Percentiles rank a stretch among this genome's conserved stretches.
These are phyloP conservation scores for Solanum peruvianum DNA, from an alignment of 257 asterid genomes.

Conservation along the genomic window DNA sequence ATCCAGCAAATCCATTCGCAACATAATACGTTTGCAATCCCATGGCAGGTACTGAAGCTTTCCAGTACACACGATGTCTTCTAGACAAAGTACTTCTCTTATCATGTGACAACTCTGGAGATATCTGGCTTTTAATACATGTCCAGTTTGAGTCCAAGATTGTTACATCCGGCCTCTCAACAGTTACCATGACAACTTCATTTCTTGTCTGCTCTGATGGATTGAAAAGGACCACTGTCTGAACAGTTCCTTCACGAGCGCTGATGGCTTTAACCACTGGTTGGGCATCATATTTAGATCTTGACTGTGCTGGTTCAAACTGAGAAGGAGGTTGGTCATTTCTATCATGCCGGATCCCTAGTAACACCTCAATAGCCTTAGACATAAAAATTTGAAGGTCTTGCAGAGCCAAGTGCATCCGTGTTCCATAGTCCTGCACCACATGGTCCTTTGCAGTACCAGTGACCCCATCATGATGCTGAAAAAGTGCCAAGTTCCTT, in stretches of 20 bases:
- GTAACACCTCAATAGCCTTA: conserved; percentile 74
- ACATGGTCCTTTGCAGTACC: conserved; percentile 97
- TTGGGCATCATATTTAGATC: conserved; percentile 74
- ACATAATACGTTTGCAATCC: conserved; percentile 93
- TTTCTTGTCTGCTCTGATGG: conserved; percentile 75
- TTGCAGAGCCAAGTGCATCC: conserved; percentile 83
- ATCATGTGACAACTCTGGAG: conserved; percentile 68
- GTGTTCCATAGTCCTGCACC: conserved; percentile 78
- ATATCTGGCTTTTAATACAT: conserved; percentile 88
- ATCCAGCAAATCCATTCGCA: conserved; percentile 93
- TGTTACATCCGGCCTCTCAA: conserved; percentile 84
- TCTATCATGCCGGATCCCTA: conserved; percentile 76
- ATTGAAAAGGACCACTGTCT: conserved; percentile 74
- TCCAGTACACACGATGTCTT: conserved; percentile 89
- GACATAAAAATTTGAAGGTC: conserved; percentile 88
- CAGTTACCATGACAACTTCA: conserved; percentile 84
- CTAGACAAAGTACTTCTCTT: conserved; percentile 46
- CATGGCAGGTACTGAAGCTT: conserved; percentile 75
- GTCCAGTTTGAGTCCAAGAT: conserved; percentile 96
- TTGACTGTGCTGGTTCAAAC: conserved; percentile 73
- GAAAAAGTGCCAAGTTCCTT: conserved; percentile 84
- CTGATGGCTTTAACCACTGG: conserved; percentile 56
- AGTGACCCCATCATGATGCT: conserved; percentile 98
- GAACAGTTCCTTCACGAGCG: conserved; percentile 82
- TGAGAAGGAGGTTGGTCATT: conserved; percentile 74